Evolutionary conservation across 495 filamentous ascomycete genomes (phyloP), one percentile per base, ranked within the genome.

Genomic region (Daldinia caldariorum): DNA sequence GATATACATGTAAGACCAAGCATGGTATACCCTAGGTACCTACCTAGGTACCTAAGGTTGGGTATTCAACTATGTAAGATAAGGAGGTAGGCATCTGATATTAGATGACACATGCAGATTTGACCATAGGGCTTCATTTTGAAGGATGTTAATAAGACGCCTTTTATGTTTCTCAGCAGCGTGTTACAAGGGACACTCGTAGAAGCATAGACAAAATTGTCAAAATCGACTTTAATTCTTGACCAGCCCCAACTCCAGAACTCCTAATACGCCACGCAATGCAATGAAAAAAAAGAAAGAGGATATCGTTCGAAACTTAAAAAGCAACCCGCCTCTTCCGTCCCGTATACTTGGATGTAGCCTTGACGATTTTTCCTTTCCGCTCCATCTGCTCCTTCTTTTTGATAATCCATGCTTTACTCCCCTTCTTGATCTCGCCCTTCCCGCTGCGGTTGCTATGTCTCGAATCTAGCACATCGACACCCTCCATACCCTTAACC

Each of bases 371-470:
- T 85, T 95, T 97, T 20, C 95, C 95, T 80, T 97, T 97, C 74
- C 86, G 85, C 78, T 93, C 90, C 91, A 95, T 94, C 81, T 96
- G 92, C 68, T 96, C 93, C 81, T 99, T 99, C 81, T 97, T 99
- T 74, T 88, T 87, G 82, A 95, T 71, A 69, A 99, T 97, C 94
- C 94, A 97, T 37, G 83, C 85, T 79, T 91, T 97, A 72, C 90
- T 90, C 4, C 94, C 93, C 80, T 97, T 97, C 73, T 85, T 87
- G 0, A 86, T 76, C 45, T 84, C 83, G 20, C 84, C 80, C 66
- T 82, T 86, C 29, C 84, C 81, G 60, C 58, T 73, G 61, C 81
- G 85, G 72, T 83, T 74, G 78, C 88, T 83, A 66, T 80, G 88
- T 73, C 92, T 82, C 45, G 86, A 79, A 80, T 97, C 94, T 68